A percentile compares a stretch with the other conserved stretches of the same genome.
phyloP scores from a whole-genome alignment of 192 early-diverging fungal species.

The Cetraspora pellucida region DNA sequence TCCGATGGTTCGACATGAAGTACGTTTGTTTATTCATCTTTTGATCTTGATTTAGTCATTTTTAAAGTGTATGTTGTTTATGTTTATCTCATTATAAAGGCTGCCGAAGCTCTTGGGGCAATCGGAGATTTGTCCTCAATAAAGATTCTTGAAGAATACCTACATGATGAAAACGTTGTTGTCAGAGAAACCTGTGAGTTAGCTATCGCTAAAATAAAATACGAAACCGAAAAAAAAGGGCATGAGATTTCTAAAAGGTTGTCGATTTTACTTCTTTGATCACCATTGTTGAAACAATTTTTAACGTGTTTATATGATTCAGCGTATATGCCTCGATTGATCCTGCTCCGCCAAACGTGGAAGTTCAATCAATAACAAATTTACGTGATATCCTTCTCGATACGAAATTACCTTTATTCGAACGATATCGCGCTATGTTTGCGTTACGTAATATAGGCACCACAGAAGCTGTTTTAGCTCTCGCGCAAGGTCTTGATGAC shows the following conservation, averaged over 20 bases:
- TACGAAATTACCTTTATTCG: slow-evolving; percentile 75
- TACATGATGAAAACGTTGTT: slow-evolving; percentile 66
- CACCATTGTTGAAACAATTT: neutral
- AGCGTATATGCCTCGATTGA: slow-evolving; percentile 81
- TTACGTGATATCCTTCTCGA: slow-evolving; percentile 69
- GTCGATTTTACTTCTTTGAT: neutral
- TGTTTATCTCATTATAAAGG: slow-evolving; percentile 42
- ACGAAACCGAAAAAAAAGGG: slow-evolving; percentile 64
- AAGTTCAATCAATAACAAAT: slow-evolving; percentile 64
- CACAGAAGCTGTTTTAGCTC: slow-evolving; percentile 77
- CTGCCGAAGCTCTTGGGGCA: slow-evolving; percentile 94
- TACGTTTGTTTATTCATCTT: slow-evolving; percentile 13
- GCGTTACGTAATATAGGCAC: slow-evolving; percentile 84
- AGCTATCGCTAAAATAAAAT: slow-evolving; percentile 84
- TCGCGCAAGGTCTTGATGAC: slow-evolving; percentile 77
- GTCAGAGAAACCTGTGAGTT: slow-evolving; percentile 90
- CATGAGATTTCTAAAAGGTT: slow-evolving; percentile 46
- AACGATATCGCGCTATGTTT: slow-evolving; percentile 95
- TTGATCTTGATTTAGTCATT: neutral
- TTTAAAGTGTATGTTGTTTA: neutral
- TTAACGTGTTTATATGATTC: neutral
- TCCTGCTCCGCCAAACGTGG: slow-evolving; percentile 82
- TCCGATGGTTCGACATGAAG: slow-evolving; percentile 97
- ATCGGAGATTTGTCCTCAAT: slow-evolving; percentile 74
- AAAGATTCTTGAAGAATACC: slow-evolving; percentile 73